Evolutionary conservation across 176 grass and related monocot species (phyloP).

Genomic region (Raddia guianensis): DNA sequence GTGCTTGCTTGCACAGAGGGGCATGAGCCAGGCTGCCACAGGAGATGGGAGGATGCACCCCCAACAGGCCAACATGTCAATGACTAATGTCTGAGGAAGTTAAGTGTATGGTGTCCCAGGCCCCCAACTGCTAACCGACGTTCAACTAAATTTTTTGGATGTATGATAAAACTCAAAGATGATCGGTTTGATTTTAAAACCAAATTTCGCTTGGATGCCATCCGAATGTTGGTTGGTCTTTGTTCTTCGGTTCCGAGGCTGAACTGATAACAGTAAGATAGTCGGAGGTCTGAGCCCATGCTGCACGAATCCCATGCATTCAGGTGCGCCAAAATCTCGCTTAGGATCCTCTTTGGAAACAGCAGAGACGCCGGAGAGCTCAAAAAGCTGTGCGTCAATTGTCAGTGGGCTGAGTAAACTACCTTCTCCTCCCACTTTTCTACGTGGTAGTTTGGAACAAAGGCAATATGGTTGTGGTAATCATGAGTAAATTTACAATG

Average conservation of each 20-base stretch:
- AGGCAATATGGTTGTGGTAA: not conserved
- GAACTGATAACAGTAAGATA: slow-evolving; percentile 17
- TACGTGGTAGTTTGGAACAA: slow-evolving; percentile 20
- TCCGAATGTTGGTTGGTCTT: not conserved
- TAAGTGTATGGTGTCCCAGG: slow-evolving; percentile 3
- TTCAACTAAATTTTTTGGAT: slow-evolving; percentile 10
- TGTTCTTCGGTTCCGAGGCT: slow-evolving; percentile 20
- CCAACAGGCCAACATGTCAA: slow-evolving; percentile 19
- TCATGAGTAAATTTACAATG: slow-evolving; percentile 14
- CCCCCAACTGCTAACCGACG: slow-evolving; percentile 36
- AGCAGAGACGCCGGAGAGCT: slow-evolving; percentile 39
- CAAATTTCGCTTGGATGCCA: not conserved
- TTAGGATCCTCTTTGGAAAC: slow-evolving; percentile 43
- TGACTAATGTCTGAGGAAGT: slow-evolving; percentile 23
- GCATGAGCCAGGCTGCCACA: slow-evolving; percentile 17
- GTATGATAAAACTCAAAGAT: not conserved
- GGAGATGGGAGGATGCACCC: not conserved
- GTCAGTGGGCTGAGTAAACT: slow-evolving; percentile 4
- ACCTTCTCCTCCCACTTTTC: not conserved
- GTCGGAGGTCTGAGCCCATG: slow-evolving; percentile 15
- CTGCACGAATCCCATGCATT: slow-evolving; percentile 18
- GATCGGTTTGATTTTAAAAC: not conserved
- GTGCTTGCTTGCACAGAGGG: not conserved
- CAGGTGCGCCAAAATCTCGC: slow-evolving; percentile 5
- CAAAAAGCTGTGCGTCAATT: slow-evolving; percentile 37